These are phyloP conservation scores for Aureobasidium lini DNA, from an alignment of 2,329 filamentous ascomycete species.

Conservation along the genomic window DNA sequence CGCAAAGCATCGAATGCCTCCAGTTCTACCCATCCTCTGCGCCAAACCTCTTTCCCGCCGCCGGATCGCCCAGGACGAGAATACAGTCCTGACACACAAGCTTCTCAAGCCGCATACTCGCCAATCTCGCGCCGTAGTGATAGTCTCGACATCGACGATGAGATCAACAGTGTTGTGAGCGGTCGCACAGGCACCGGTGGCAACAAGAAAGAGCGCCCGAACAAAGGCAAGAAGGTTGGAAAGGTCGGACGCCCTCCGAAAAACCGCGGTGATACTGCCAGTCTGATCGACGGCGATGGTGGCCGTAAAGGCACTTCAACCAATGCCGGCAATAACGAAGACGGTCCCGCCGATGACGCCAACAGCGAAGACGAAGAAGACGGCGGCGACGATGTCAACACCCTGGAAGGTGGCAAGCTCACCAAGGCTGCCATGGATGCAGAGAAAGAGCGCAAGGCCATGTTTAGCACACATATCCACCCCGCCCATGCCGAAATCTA, in stretches of 20 bases:
- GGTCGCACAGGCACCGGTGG: constrained; percentile 9
- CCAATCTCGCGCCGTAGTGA: constrained; percentile 15
- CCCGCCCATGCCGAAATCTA: constrained; percentile 62
- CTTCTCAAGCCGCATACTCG: constrained; percentile 14
- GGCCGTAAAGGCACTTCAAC: constrained; percentile 12
- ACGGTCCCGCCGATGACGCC: constrained; percentile 38
- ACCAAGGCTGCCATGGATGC: constrained; percentile 55
- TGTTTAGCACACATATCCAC: constrained; percentile 55
- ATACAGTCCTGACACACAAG: constrained; percentile 15
- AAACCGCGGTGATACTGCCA: constrained; percentile 10
- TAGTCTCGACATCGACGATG: constrained; percentile 25
- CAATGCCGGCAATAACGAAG: constrained; percentile 31
- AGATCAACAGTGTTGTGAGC: constrained; percentile 27
- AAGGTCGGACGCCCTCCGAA: constrained; percentile 13
- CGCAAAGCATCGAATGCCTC: constrained; percentile 62
- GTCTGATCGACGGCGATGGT: constrained; percentile 14
- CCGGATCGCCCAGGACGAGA: constrained; percentile 27
- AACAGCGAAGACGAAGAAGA: constrained; percentile 43
- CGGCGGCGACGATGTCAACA: constrained; percentile 52
- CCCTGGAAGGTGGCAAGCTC: constrained; percentile 44
- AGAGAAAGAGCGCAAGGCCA: constrained; percentile 60
- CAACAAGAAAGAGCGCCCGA: constrained; percentile 29
- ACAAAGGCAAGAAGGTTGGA: constrained; percentile 25
- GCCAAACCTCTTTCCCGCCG: constrained; percentile 74
- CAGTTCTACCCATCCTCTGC: constrained; percentile 59